Evolutionary conservation across 495 filamentous ascomycete species (phyloP), one percentile per base, ranked within the genome.

Genomic region (Penicillium bovifimosum): DNA sequence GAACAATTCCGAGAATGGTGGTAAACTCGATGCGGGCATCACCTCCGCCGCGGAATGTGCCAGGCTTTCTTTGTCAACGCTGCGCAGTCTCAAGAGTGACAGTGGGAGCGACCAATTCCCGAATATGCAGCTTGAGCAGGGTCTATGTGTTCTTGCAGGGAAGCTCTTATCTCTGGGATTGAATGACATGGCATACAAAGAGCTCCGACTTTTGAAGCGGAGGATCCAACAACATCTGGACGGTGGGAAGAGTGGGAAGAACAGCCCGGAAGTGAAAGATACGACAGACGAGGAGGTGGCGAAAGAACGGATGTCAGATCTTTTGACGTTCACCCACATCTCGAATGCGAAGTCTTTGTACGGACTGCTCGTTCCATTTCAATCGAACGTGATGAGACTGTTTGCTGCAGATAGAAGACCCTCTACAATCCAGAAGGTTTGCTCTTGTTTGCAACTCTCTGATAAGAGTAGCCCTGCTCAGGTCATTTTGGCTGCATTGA

Each of bases 41-140:
- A 28, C 48, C 48, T 58, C 74, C 49, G 58, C 75, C 14, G 90
- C 86, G 27, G 85, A 91, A 70, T 96, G 93, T 56, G 85, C 86
- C 9, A 76, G 87, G 17, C 63, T 86, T 20, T 85, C 87, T 9
- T 86, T 96, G 63, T 75, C 81, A 3, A 84, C 80, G 42, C 69
- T 97, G 38, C 73, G 88, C 43, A 72, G 76, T 18, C 47, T 87
- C 17, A 80, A 88, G 50, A 64, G 58, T 69, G 58, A 77, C 54
- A 70, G 72, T 31, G 45, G 84, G 33, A 72, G 82, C 39, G 60
- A 65, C 68, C 52, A 70, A 56, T 65, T 81, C 13, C 81, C 84
- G 8, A 79, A 76, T 32, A 71, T 92, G 44, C 91, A 96, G 55
- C 72, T 95, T 3, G 92, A 96, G 61, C 84, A 83, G 51, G 93